phyloP scores from a whole-genome alignment of 768 basidiomycete genomes.

The Baorangia bicolor region DNA sequence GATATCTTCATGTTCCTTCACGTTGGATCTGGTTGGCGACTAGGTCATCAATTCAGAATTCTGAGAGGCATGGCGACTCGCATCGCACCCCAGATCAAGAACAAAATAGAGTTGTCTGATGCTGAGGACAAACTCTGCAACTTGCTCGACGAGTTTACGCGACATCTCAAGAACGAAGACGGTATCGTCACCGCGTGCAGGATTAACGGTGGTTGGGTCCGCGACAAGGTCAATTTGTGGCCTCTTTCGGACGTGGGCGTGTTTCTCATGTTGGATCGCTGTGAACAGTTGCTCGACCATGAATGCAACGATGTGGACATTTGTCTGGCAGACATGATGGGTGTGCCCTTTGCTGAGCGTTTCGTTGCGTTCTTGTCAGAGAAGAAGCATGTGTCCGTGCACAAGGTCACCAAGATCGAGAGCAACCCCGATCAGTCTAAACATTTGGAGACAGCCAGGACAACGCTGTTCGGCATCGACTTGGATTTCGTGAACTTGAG shows the following conservation, averaged over 20 bases:
- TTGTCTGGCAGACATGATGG: constrained; percentile 87
- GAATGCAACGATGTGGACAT: constrained; percentile 93
- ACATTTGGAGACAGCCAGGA: constrained; percentile 93
- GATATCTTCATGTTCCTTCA: constrained; percentile 1
- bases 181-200: constrained; percentile 68
- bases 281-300: constrained; percentile 67
- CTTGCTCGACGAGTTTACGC: constrained; percentile 79
- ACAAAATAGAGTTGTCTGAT: constrained; percentile 57
- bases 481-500: constrained; percentile 94
- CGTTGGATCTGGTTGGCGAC: constrained; percentile 10
- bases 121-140: constrained; percentile 68
- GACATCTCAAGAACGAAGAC: constrained; percentile 49
- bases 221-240: constrained; percentile 78
- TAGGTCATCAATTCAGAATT: neutral
- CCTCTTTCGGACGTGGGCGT: constrained; percentile 1
- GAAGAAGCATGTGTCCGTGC: constrained; percentile 29
- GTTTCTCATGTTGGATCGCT: constrained; percentile 14
- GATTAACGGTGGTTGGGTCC: constrained; percentile 97
- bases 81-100: constrained; percentile 31
- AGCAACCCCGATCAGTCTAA: constrained; percentile 97
- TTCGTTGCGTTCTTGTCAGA: constrained; percentile 58
- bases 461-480: constrained; percentile 75
- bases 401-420: constrained; percentile 78
- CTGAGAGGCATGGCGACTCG: constrained; percentile 33
- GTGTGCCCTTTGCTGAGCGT: constrained; percentile 80